Base-by-base conservation (phyloP, 768 basidiomycete species). In the Auricularia sp. region DNA sequence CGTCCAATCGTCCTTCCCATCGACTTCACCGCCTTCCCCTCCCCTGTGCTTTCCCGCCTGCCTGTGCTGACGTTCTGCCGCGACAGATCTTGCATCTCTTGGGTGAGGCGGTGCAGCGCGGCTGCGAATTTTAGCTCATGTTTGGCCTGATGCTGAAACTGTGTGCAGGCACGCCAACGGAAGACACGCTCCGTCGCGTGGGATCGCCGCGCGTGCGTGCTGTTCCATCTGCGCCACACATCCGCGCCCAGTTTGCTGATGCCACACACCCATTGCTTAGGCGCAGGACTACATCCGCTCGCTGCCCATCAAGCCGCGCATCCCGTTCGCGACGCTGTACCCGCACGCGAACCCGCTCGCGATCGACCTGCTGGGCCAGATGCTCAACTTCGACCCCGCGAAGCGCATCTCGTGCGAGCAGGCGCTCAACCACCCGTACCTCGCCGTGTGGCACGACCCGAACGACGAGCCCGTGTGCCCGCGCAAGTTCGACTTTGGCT, bases 251-350 rank as follows among this genome's bases (percentile, higher is more conserved):
- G 11, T 18, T 6, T 18, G 11, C 56, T 29, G 21, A 34, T 29
- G 29, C 2, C 29, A 29, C 29, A 29, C 29, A 3, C 56, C 39
- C 34, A 0, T 39, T 3, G 21, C 71, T 29, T 29, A 94, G 92
- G 93, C 93, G 0, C 94, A 96, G 79, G 93, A 97, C 71, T 99
- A 99, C 73, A 99, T 99, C 71, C 90, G 97, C 62, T 97, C 94
- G 33, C 82, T 99, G 35, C 97, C 97, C 29, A 98, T 96, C 80
- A 94, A 94, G 76, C 93, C 96, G 34, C 86, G 93, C 34, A 91
- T 98, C 29, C 88, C 91, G 0, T 98, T 98, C 77, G 83, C 87
- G 34, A 90, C 89, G 36, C 81, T 98, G 34, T 98, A 93, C 81
- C 97, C 97, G 1, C 84, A 87, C 61, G 97, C 95, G 12, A 97